Evolutionary conservation across 371 early-diverging fungal species (phyloP).

Genomic region (Racocetra persica): DNA sequence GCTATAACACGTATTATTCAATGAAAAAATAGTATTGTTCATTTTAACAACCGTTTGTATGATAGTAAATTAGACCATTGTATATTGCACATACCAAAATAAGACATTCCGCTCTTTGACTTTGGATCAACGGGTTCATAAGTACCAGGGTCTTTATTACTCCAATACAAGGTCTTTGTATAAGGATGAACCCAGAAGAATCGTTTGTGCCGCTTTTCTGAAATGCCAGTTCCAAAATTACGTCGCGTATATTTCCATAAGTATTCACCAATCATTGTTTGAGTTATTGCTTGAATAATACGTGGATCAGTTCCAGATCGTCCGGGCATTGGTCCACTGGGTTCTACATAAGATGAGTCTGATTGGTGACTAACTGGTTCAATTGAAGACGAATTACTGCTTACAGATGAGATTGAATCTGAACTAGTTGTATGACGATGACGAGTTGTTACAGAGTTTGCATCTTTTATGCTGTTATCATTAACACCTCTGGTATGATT

Average conservation of each 20-base stretch:
- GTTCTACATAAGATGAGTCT: constrained; percentile 43
- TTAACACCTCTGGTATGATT: not conserved
- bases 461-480: not conserved
- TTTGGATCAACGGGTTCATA: constrained; percentile 58
- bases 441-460: constrained; percentile 25
- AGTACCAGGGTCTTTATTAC: constrained; percentile 67
- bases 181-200: constrained; percentile 89
- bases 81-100: not conserved
- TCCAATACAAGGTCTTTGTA: constrained; percentile 81
- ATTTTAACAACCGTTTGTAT: constrained; percentile 19
- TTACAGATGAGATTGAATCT: constrained; percentile 37
- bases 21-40: not conserved
- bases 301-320: constrained; percentile 59
- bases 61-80: not conserved
- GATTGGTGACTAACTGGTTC: constrained; percentile 39
- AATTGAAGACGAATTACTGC: constrained; percentile 42
- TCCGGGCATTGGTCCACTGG: constrained; percentile 43
- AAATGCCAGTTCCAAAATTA: constrained; percentile 58
- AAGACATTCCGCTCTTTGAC: constrained; percentile 61
- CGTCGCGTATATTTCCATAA: constrained; percentile 76
- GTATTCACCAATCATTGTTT: constrained; percentile 81
- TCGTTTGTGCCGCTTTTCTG: constrained; percentile 69
- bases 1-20: constrained; percentile 67
- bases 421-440: constrained; percentile 43
- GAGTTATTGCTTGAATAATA: constrained; percentile 74